These are phyloP conservation scores for Xerophyta viscosa DNA, from an alignment of 106 monocot species.

Conservation along the genomic window DNA sequence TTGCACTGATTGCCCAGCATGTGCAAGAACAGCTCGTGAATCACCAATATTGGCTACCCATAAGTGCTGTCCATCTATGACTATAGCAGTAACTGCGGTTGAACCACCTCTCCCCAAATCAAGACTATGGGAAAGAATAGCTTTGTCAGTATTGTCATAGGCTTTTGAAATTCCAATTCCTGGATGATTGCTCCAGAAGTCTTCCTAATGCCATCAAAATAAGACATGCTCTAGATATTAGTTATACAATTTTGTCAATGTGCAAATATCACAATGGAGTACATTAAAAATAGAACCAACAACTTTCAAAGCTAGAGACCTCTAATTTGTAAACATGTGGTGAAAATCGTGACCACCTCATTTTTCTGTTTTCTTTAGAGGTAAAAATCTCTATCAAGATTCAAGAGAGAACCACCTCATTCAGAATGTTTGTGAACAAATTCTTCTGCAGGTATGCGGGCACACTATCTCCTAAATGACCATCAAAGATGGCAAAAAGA, in stretches of 20 bases:
- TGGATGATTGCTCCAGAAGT: conserved; percentile 67
- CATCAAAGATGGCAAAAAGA: conserved; percentile 81
- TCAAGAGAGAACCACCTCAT: conserved; percentile 30
- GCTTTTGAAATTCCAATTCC: conserved; percentile 63
- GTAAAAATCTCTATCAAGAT: neutral
- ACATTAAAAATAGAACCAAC: too few species aligned
- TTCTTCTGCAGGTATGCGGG: conserved; percentile 71
- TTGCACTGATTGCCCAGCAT: conserved; percentile 39
- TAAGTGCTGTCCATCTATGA: conserved; percentile 43
- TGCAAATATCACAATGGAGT: too few species aligned
- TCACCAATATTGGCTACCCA: conserved; percentile 88
- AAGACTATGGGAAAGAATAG: conserved; percentile 62
- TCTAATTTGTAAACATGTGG: too few species aligned
- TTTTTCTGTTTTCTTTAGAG: too few species aligned
- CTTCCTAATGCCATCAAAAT: conserved; percentile 47
- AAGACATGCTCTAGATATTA: too few species aligned
- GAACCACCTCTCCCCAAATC: conserved; percentile 77
- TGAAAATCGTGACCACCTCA: too few species aligned
- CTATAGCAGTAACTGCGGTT: conserved; percentile 88
- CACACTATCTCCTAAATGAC: conserved; percentile 73
- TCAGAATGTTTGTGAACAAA: conserved; percentile 72
- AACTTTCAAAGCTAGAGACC: too few species aligned
- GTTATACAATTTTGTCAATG: too few species aligned
- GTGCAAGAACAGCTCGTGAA: conserved; percentile 68
- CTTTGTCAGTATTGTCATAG: conserved; percentile 82